Base-by-base conservation (phyloP, 2,329 filamentous ascomycete species). In the Diaporthe amygdali region DNA sequence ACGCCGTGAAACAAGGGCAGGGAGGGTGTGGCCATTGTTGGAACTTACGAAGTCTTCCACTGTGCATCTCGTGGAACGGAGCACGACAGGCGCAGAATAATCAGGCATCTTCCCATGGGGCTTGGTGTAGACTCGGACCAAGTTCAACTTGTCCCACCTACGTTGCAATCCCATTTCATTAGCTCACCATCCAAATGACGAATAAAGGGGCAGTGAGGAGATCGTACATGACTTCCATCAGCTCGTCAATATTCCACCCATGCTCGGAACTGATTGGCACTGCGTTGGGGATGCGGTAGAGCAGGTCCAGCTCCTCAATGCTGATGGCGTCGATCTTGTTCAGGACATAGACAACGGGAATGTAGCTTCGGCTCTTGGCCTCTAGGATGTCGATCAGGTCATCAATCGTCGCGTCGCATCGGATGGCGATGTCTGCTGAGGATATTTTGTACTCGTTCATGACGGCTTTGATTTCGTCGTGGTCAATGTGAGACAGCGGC, bases 251-350 rank as follows among this genome's bases (percentile, higher is more conserved):
- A 82, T 99, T 99, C 96, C 96, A 99, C 70, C 96, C 96, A 80
- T 96, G 93, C 84, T 99, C 96, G 39, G 96, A 96, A 81, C 95
- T 98, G 84, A 99, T 98, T 34, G 96, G 96, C 72, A 96, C 96
- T 17, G 96, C 95, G 80, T 98, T 97, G 61, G 96, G 96, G 76
- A 99, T 99, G 51, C 96, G 92, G 84, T 99, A 98, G 34, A 99
- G 88, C 73, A 99, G 86, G 83, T 99, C 96, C 73, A 99, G 88
- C 83, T 99, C 96, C 83, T 99, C 96, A 76, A 99, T 98, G 66
- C 94, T 96, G 81, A 99, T 98, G 69, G 95, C 91, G 83, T 99
- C 96, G 76, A 99, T 99, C 87, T 99, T 99, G 89, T 99, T 99
- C 78, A 99, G 88, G 51, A 97, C 96, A 84, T 99, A 99, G 68